These are phyloP conservation scores for Colletotrichum echinochloae DNA, from an alignment of 2,329 filamentous ascomycete genomes.

Conservation along the genomic window DNA sequence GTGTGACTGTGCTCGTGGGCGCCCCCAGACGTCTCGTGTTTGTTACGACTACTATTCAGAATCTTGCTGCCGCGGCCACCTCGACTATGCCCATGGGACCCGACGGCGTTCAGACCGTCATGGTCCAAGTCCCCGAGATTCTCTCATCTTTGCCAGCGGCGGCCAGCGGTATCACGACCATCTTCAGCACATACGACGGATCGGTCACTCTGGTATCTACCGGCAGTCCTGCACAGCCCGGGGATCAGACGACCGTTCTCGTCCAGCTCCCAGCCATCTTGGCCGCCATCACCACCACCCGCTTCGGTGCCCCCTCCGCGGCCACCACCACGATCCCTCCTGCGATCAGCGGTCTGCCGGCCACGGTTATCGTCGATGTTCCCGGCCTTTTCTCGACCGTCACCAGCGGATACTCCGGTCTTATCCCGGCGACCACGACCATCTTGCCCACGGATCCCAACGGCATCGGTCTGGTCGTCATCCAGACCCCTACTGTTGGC, in stretches of 20 bases:
- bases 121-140: conserved; percentile 6
- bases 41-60: conserved; percentile 1
- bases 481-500: conserved; percentile 14
- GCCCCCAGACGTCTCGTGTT: background rate
- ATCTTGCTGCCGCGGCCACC: conserved; percentile 1
- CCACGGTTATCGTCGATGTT: conserved; percentile 27
- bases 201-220: conserved; percentile 20
- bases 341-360: conserved; percentile 3
- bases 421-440: conserved; percentile 20
- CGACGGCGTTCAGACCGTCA: conserved; percentile 24
- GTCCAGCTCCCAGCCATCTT: conserved; percentile 21
- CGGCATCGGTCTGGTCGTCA: conserved; percentile 21
- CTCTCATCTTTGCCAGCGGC: background rate
- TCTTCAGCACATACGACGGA: conserved; percentile 23
- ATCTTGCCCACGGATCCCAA: conserved; percentile 13
- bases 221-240: background rate
- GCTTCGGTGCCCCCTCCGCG: conserved; percentile 27
- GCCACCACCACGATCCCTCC: conserved; percentile 22
- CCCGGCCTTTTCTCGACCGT: conserved; percentile 18
- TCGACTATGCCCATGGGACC: conserved; percentile 21
- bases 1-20: conserved; percentile 18
- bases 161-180: conserved; percentile 14
- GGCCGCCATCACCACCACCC: conserved; percentile 14
- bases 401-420: conserved; percentile 27
- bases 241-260: conserved; percentile 24